A percentile compares a stretch with the other conserved stretches of the same genome.
These are phyloP conservation scores for Annulohypoxylon bovei DNA, from an alignment of 495 filamentous ascomycete species.

Conservation along the genomic window DNA sequence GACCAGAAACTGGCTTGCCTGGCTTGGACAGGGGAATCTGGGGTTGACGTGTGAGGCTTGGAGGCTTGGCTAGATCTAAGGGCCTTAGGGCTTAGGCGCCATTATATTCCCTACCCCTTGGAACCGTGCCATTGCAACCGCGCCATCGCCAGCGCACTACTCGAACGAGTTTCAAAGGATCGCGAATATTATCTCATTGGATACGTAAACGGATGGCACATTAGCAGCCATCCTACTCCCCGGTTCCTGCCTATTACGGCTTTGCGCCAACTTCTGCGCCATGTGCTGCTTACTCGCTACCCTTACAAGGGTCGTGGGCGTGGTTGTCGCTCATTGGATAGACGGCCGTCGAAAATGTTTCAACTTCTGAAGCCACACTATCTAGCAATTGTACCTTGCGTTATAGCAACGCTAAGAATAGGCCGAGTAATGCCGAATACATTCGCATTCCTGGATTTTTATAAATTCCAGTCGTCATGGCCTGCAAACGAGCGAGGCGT, in stretches of 20 bases:
- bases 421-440: conserved; percentile 31
- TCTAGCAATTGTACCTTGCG: conserved; percentile 7
- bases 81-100: conserved; percentile 16
- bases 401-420: conserved; percentile 7
- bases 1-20: neutral
- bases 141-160: conserved; percentile 3
- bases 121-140: neutral
- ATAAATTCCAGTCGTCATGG: conserved; percentile 24
- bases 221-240: conserved; percentile 11
- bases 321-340: conserved; percentile 32
- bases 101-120: neutral
- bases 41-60: conserved; percentile 15
- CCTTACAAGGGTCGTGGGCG: conserved; percentile 11
- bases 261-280: neutral
- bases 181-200: conserved; percentile 3
- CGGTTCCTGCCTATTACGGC: conserved; percentile 19
- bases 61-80: conserved; percentile 30
- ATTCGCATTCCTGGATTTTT: conserved; percentile 1
- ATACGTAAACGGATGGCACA: neutral
- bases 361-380: conserved; percentile 20
- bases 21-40: conserved; percentile 4
- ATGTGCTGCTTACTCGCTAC: neutral
- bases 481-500: neutral
- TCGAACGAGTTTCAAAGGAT: conserved; percentile 10
- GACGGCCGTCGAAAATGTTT: conserved; percentile 8